phyloP scores from a whole-genome alignment of 2,329 filamentous ascomycete species.

The Nothopassalora personata region DNA sequence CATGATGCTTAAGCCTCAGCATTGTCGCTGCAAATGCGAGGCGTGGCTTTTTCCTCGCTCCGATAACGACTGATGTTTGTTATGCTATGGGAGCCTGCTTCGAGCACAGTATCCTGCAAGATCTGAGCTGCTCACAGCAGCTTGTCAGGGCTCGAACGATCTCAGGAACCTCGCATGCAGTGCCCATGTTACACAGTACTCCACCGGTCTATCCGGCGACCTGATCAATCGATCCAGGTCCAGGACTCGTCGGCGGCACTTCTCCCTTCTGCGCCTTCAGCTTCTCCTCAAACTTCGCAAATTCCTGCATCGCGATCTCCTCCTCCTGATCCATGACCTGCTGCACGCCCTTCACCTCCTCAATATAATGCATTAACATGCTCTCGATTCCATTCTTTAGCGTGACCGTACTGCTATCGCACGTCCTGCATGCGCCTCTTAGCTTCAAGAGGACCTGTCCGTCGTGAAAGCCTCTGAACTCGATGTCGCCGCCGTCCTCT shows the following conservation, averaged over 20 bases:
- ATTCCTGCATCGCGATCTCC: slow-evolving; percentile 78
- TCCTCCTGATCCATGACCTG: slow-evolving; percentile 91
- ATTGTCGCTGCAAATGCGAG: neutral
- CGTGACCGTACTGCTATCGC: slow-evolving; percentile 93
- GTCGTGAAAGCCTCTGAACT: slow-evolving; percentile 82
- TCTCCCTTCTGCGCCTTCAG: slow-evolving; percentile 55
- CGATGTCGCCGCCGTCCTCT: slow-evolving; percentile 96
- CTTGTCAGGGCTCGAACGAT: neutral
- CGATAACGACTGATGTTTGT: neutral
- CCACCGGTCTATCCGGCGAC: slow-evolving; percentile 21
- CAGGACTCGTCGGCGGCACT: slow-evolving; percentile 46
- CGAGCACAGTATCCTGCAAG: neutral
- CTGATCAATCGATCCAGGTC: slow-evolving; percentile 50
- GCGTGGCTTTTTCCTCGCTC: neutral
- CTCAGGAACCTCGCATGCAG: neutral
- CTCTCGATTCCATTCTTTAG: slow-evolving; percentile 97
- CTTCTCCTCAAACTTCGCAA: slow-evolving; percentile 92
- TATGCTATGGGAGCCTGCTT: neutral
- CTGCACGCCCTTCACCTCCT: slow-evolving; percentile 88
- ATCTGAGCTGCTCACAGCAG: neutral
- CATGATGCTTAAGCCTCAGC: neutral
- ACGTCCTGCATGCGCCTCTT: slow-evolving; percentile 87
- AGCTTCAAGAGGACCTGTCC: slow-evolving; percentile 69
- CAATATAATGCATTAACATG: slow-evolving; percentile 87
- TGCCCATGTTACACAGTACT: no score